Base-by-base conservation (phyloP, 2,329 filamentous ascomycete species). In the Orbilia oligospora region DNA sequence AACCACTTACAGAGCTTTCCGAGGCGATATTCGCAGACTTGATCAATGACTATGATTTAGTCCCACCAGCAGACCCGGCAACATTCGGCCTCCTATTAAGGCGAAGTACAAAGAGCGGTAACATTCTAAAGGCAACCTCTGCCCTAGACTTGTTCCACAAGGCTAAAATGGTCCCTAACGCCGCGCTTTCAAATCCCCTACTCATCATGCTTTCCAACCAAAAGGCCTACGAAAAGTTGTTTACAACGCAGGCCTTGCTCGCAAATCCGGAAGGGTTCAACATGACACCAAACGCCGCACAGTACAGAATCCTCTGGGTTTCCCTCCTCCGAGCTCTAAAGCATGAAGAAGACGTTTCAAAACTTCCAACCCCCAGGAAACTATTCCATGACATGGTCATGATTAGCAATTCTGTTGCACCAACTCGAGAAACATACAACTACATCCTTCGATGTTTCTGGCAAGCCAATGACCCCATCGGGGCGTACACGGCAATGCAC, bases 401-500 rank as follows among this genome's bases (percentile, higher is more conserved):
- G n/a, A 44, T 56, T 16, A 71, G 56, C 24, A 69, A 64, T n/a
- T 68, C 71, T 4, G 33, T 77, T 0, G 53, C 22, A 55, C 66
- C 67, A 10, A 64, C 44, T 38, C 46, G 12, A 14, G 49, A 61
- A 6, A 53, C 64, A 0, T 77, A 77, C 18, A 24, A 65, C 16
- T 67, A 71, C n/a, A 38, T 77, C 18, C 61, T 77, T n/a, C 18
- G 67, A 22, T 27, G 22, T 36, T 77, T 77, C 41, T 77, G 73
- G 73, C 58, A 55, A 22, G 67, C 38, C 2, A 18, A 30, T 18
- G 73, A 77, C 20, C 67, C 67, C n/a, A 61, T 77, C 18, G 73
- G 73, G 5, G 73, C 73, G 12, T 71, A 77, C 20, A 77, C 73
- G 1, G 73, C 73, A 49, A 77, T 77, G 73, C 49, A 77, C 12